These are phyloP conservation scores for Microdochium trichocladiopsis DNA, from an alignment of 2,329 filamentous ascomycete genomes.

Conservation along the genomic window DNA sequence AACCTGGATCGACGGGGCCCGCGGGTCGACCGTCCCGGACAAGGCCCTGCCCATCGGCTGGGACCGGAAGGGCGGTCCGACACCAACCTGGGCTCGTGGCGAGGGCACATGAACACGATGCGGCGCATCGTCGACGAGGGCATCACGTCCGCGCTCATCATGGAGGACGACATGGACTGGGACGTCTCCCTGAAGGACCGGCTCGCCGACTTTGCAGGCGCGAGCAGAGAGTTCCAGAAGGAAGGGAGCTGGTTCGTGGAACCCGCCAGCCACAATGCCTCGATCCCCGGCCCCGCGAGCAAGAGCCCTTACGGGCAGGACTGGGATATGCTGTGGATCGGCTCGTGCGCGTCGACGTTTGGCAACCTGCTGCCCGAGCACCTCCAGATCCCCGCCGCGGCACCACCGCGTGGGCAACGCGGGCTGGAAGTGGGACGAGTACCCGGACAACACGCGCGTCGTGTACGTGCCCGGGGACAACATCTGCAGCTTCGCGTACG, in stretches of 20 bases:
- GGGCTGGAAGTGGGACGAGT: constrained; percentile 14
- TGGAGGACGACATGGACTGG: constrained; percentile 38
- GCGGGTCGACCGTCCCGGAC: constrained; percentile 27
- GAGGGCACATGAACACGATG: constrained; percentile 27
- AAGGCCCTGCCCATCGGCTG: constrained; percentile 24
- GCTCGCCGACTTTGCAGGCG: constrained; percentile 19
- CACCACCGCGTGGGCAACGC: constrained; percentile 16
- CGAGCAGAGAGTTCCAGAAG: constrained; percentile 8
- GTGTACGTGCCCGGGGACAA: constrained; percentile 25
- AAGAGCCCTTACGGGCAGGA: constrained; percentile 41
- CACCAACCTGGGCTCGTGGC: constrained; percentile 29
- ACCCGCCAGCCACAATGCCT: constrained; percentile 2
- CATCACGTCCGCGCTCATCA: constrained; percentile 28
- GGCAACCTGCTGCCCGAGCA: constrained; percentile 16
- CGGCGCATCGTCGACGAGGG: constrained; percentile 23
- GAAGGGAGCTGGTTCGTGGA: constrained; percentile 6
- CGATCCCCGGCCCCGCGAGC: constrained; percentile 5
- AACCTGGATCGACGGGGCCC: constrained; percentile 35
- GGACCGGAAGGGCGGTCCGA: constrained; percentile 14
- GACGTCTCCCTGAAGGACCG: constrained; percentile 26
- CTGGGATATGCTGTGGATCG: constrained; percentile 48
- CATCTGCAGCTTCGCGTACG: constrained; percentile 31
- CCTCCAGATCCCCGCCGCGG: constrained; percentile 5
- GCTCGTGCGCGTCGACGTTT: constrained; percentile 35
- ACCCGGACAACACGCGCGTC: constrained; percentile 25